Conservation (phyloP, 768 basidiomycete genomes). For the Tubosaeta sp. region DNA sequence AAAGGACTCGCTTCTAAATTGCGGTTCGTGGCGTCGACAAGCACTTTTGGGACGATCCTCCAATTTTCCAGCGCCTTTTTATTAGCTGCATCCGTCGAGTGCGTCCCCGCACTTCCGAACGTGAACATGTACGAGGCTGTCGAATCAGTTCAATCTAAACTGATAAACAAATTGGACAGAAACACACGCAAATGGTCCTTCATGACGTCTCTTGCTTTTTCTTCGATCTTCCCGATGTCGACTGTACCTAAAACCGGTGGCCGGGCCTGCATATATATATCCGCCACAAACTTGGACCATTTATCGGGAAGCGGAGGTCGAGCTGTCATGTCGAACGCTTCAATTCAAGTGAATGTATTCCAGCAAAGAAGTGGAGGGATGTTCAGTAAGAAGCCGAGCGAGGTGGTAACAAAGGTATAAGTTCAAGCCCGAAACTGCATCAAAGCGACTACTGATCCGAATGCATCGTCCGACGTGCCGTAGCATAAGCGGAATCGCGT, state of each 20-base stretch:
- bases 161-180: not conserved
- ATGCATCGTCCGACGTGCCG: not conserved
- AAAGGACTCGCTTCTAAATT: not conserved
- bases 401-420: not conserved
- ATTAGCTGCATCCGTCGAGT: not conserved
- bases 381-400: not conserved
- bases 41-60: not conserved
- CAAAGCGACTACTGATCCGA: not conserved
- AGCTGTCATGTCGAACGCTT: not conserved
- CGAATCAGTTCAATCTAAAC: not conserved
- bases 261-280: not conserved
- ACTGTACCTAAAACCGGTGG: not conserved
- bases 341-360: not conserved
- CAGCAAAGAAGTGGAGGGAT: not conserved
- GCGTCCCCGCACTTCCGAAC: not conserved
- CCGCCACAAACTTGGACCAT: not conserved
- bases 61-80: not conserved
- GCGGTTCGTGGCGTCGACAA: not conserved
- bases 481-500: not conserved
- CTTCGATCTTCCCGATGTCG: not conserved
- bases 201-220: not conserved
- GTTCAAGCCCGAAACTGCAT: not conserved
- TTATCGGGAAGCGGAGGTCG: not conserved
- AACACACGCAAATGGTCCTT: not conserved
- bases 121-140: not conserved